Conservation (phyloP, 768 basidiomycete species). For the Rhodosporidiobolus sp. region DNA sequence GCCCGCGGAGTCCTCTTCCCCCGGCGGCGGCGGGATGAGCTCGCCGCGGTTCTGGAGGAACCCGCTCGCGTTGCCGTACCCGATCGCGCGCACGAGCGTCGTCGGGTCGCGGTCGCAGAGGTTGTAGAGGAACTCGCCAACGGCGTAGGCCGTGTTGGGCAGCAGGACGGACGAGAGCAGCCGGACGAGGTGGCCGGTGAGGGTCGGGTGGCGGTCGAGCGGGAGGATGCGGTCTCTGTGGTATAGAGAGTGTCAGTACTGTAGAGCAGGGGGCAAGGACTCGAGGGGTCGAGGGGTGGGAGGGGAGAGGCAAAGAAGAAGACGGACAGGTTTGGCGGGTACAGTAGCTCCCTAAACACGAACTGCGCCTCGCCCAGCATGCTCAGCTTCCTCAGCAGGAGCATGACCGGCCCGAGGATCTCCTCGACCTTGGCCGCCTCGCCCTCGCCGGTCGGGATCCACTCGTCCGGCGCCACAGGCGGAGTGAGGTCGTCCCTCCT, state of each 20-base stretch:
- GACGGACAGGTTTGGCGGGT: conserved; percentile 65
- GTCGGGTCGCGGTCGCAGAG: conserved; percentile 76
- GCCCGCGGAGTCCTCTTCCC: too few relatives aligned
- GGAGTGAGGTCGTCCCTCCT: background rate
- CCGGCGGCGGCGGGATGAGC: conserved; percentile 54
- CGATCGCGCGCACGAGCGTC: conserved; percentile 70
- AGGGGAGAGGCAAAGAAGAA: background rate
- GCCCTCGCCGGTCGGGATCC: conserved; percentile 21
- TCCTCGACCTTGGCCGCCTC: conserved; percentile 63
- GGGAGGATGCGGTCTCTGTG: conserved; percentile 67
- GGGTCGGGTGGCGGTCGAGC: conserved; percentile 68
- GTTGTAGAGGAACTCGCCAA: conserved; percentile 83
- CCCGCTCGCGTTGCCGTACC: conserved; percentile 94
- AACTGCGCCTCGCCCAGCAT: conserved; percentile 65
- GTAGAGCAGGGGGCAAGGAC: too few relatives aligned
- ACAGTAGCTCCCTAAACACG: conserved; percentile 60
- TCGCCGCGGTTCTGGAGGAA: conserved; percentile 90
- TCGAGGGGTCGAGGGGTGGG: too few relatives aligned
- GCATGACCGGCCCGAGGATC: conserved; percentile 66
- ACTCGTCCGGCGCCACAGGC: conserved; percentile 33
- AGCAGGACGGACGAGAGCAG: conserved; percentile 74
- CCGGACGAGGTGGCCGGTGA: conserved; percentile 75
- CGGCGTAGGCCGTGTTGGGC: conserved; percentile 64
- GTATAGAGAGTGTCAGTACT: background rate
- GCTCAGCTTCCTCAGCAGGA: conserved; percentile 63